phyloP scores from a whole-genome alignment of 2,329 filamentous ascomycete genomes.

The Pseudocercospora musae region DNA sequence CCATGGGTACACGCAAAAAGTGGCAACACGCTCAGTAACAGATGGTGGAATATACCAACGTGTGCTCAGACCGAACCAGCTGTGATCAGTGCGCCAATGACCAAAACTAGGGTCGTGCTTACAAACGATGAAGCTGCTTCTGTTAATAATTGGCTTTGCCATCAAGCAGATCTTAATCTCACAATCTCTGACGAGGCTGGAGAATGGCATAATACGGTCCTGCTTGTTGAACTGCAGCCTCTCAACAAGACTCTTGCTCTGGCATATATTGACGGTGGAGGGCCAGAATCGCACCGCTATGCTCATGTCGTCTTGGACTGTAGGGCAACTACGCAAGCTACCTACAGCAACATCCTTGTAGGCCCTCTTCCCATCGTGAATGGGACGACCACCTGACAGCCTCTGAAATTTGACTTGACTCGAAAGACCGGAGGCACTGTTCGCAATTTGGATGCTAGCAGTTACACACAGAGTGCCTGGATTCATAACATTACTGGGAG shows the following conservation, averaged over 20 bases:
- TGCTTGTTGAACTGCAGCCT: slow-evolving; percentile 38
- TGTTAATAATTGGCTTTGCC: slow-evolving; percentile 42
- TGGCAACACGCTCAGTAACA: slow-evolving; percentile 10
- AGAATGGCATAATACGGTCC: slow-evolving; percentile 27
- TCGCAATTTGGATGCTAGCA: slow-evolving; percentile 42
- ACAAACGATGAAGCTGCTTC: slow-evolving; percentile 39
- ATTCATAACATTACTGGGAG: slow-evolving; percentile 35
- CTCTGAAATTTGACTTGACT: slow-evolving; percentile 44
- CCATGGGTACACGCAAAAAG: slow-evolving; percentile 25
- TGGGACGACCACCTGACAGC: slow-evolving; percentile 39
- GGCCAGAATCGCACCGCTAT: slow-evolving; percentile 40
- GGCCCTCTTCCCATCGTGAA: slow-evolving; percentile 49
- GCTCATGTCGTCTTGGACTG: slow-evolving; percentile 45
- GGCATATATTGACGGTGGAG: slow-evolving; percentile 42
- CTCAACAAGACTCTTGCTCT: slow-evolving; percentile 52
- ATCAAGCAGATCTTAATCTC: slow-evolving; percentile 41
- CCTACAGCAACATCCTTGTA: slow-evolving; percentile 45
- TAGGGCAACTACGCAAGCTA: slow-evolving; percentile 39
- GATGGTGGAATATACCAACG: slow-evolving; percentile 13
- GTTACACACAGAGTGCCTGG: slow-evolving; percentile 34
- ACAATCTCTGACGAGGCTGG: slow-evolving; percentile 24
- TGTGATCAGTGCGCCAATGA: slow-evolving; percentile 37
- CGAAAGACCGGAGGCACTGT: slow-evolving; percentile 40
- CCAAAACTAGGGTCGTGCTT: slow-evolving; percentile 44
- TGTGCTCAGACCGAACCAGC: slow-evolving; percentile 14